phyloP scores from a whole-genome alignment of 495 filamentous ascomycete genomes.

The Achaetomiella virescens region DNA sequence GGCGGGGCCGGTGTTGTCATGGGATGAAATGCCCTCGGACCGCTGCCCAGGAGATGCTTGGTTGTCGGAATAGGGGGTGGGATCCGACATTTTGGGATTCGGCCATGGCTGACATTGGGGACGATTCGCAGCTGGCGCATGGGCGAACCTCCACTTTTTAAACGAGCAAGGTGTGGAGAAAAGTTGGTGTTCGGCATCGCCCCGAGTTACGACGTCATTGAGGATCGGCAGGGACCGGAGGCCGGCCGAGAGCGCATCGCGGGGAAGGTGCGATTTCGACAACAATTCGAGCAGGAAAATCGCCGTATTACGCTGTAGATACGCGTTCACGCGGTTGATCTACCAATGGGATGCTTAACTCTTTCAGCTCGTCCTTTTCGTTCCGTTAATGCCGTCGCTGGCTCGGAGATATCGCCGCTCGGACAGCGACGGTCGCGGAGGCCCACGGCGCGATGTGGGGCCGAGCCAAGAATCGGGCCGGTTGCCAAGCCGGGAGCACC shows the following conservation, averaged over 20 bases:
- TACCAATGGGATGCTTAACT: too few species aligned
- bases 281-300: too few species aligned
- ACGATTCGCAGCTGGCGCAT: neutral
- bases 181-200: neutral
- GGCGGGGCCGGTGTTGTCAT: neutral
- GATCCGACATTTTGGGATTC: neutral
- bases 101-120: neutral
- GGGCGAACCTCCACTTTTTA: neutral
- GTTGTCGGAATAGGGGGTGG: neutral
- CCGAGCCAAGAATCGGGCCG: constrained; percentile 6
- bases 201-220: constrained; percentile 1
- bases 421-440: neutral
- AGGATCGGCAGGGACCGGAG: neutral
- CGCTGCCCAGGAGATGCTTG: neutral
- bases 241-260: too few species aligned
- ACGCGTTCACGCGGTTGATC: too few species aligned
- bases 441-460: neutral
- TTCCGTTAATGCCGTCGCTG: neutral
- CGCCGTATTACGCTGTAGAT: too few species aligned
- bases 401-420: neutral
- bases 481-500: constrained; percentile 3
- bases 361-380: neutral
- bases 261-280: too few species aligned
- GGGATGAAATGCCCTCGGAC: constrained; percentile 2
- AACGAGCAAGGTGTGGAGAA: neutral